Percentiles rank a stretch among this genome's conserved stretches.
These are phyloP conservation scores for Apophysomyces sp. DNA, from an alignment of 371 early-diverging fungal species.

Conservation along the genomic window DNA sequence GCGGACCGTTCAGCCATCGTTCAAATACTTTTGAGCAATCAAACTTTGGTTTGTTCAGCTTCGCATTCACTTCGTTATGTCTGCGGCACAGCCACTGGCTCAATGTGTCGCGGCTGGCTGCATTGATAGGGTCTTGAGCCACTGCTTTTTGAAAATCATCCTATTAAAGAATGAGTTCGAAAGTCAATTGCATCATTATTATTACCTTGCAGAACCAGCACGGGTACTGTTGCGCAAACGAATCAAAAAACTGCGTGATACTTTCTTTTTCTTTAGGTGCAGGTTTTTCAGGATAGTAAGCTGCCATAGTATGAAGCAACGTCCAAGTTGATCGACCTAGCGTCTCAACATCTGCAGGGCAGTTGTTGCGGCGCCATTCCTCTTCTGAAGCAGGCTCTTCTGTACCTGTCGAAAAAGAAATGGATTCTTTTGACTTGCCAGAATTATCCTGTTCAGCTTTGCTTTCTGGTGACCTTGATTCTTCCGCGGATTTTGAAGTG, in stretches of 20 bases:
- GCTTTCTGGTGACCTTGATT: not conserved
- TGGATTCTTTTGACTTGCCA: not conserved
- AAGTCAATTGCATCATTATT: not conserved
- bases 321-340: slow-evolving; percentile 97
- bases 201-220: slow-evolving; percentile 85
- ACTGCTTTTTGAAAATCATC: slow-evolving; percentile 79
- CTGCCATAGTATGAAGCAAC: slow-evolving; percentile 97
- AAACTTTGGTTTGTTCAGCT: slow-evolving; percentile 89
- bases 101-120: slow-evolving; percentile 70
- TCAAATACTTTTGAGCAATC: slow-evolving; percentile 94
- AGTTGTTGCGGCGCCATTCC: slow-evolving; percentile 56
- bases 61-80: slow-evolving; percentile 97
- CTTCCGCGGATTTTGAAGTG: slow-evolving; percentile 8
- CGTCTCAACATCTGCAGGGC: slow-evolving; percentile 86
- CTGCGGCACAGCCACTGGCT: slow-evolving; percentile 92
- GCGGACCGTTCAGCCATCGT: slow-evolving; percentile 89
- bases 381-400: slow-evolving; percentile 12
- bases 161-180: slow-evolving; percentile 14
- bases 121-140: slow-evolving; percentile 79
- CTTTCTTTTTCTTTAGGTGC: slow-evolving; percentile 64
- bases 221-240: slow-evolving; percentile 91
- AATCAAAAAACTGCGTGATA: slow-evolving; percentile 67
- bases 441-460: not conserved
- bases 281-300: slow-evolving; percentile 93
- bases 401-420: not conserved